Base-by-base conservation (phyloP, 1,139 yeast species). In the Taiozyma sp. region DNA sequence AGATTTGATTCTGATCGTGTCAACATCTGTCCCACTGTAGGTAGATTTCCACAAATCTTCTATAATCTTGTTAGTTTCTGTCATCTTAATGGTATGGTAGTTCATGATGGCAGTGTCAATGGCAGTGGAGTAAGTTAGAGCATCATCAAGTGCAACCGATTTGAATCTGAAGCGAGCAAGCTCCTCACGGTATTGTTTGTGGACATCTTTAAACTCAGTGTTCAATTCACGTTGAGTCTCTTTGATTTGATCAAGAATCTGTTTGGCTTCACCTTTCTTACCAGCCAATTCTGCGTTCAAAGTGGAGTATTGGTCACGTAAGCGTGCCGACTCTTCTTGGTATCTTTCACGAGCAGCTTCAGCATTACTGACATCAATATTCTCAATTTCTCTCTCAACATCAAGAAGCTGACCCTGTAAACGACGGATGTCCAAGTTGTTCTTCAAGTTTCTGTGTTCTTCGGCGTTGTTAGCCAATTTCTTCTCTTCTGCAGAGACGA, bases 31-130 rank as follows among this genome's bases (percentile, higher is more conserved):
- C 1, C 99, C 99, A 57, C 87, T 87, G 64, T 95, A 95, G 0
- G 99, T 93, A 51, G 82, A 83, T 54, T 90, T 87, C 99, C 99
- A 95, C 44, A 93, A 70, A 62, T 91, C 97, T 62, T 88, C 93
- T 48, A 95, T 75, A 32, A 90, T 87, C 54, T 87, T 75, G 67
- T 95, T 95, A 61, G 93, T 91, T 61, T 92, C 97, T 58, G 83
- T 83, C 99, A 95, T 95, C 66, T 95, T 95, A 54, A 87, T 73
- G 52, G 90, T 79, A 66, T 95, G 99, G 64, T 83, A 93, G 62
- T 85, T 84, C 97, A 95, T 92, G 48, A 95, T 92, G 0, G 98
- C 97, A 59, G 82, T 82, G 63, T 95, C 99, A 48, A 95, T 74
- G 0, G 97, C 96, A 60, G 84, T 88, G 13, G 91, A 80, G 63